Conservation (phyloP, 352 stramenopile genomes). For the Phytophthora cactorum region DNA sequence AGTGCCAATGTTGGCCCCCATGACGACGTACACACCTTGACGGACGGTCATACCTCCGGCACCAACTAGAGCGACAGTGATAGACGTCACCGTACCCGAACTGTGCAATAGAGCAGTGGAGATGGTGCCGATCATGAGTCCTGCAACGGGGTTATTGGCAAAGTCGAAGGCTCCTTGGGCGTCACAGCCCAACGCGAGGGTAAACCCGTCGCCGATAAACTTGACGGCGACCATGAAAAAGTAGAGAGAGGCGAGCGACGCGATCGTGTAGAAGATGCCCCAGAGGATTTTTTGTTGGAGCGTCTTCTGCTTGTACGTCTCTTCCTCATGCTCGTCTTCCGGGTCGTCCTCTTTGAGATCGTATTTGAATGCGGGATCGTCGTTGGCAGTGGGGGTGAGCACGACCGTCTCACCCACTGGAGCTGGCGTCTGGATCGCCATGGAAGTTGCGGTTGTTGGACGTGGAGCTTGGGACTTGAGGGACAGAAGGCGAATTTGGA, state of each 20-base stretch:
- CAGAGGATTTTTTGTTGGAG: slow-evolving; percentile 40
- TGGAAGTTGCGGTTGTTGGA: not conserved
- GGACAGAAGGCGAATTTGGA: slow-evolving; percentile 22
- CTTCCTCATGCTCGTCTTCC: slow-evolving; percentile 18
- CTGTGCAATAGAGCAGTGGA: slow-evolving; percentile 71
- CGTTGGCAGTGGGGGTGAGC: slow-evolving; percentile 14
- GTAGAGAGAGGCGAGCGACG: slow-evolving; percentile 62
- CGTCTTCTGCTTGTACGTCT: slow-evolving; percentile 31
- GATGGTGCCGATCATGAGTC: slow-evolving; percentile 75
- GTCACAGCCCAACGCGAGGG: slow-evolving; percentile 60
- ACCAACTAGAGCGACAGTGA: slow-evolving; percentile 68
- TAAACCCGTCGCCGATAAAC: slow-evolving; percentile 75
- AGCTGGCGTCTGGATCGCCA: slow-evolving; percentile 15
- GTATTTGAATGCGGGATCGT: slow-evolving; percentile 21
- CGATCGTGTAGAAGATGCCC: slow-evolving; percentile 34
- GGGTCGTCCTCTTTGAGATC: slow-evolving; percentile 24
- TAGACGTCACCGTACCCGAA: slow-evolving; percentile 73
- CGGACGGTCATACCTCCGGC: slow-evolving; percentile 68
- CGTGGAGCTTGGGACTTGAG: slow-evolving; percentile 8
- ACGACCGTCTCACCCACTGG: slow-evolving; percentile 14
- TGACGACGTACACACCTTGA: slow-evolving; percentile 87
- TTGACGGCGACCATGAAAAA: slow-evolving; percentile 83
- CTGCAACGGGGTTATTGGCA: slow-evolving; percentile 68
- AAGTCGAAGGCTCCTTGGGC: slow-evolving; percentile 66
- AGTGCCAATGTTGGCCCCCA: slow-evolving; percentile 90